Evolutionary conservation across 345 rosid genomes (phyloP).

Genomic region (Eucalyptus fibrosa): DNA sequence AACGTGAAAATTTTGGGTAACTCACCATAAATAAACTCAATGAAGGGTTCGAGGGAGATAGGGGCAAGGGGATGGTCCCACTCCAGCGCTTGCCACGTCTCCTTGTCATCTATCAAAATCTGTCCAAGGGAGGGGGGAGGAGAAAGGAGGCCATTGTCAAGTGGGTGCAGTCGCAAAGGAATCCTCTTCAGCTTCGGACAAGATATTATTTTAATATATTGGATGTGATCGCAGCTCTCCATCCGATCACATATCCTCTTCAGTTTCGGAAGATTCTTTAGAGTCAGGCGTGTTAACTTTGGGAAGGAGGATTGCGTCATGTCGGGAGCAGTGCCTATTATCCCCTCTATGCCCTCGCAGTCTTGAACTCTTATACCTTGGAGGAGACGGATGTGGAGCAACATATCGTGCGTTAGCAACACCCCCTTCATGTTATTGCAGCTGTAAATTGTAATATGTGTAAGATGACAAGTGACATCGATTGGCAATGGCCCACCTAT

Average conservation of each 20-base stretch:
- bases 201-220: fast-evolving
- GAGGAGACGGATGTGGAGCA: not conserved
- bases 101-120: fast-evolving
- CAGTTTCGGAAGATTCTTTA: fast-evolving
- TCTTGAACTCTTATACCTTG: fast-evolving
- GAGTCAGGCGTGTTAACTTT: not conserved
- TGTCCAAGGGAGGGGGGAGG: not conserved
- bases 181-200: not conserved
- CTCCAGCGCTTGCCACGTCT: not conserved
- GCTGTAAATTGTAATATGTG: fast-evolving
- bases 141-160: not conserved
- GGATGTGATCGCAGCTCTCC: not conserved
- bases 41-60: not conserved
- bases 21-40: not conserved
- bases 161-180: not conserved
- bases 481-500: not conserved
- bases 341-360: not conserved
- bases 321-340: not conserved
- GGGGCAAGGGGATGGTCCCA: not conserved
- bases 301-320: fast-evolving
- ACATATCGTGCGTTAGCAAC: not conserved
- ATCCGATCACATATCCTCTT: not conserved
- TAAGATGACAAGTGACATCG: not conserved
- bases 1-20: fast-evolving
- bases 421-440: not conserved